Evolutionary conservation across 352 stramenopile species (phyloP), one percentile per base, ranked within the genome.

Genomic region (Vaucheria bursata): DNA sequence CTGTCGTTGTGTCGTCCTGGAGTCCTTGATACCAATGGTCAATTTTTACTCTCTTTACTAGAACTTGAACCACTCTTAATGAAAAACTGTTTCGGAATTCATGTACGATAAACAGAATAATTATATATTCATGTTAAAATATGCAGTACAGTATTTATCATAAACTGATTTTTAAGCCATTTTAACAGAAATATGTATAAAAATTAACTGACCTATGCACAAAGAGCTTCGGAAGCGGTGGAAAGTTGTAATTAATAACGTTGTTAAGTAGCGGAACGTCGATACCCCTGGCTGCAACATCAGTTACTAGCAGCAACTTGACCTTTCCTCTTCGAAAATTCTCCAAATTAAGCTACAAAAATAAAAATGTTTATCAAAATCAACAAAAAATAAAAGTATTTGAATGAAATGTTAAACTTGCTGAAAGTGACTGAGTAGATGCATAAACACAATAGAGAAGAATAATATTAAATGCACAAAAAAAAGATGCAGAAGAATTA

Each of bases 241-340:
- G 93, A 85, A 97, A 97, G 68, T 92, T 92, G 85, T 95, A 97
- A 87, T 97, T 97, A 73, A 97, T 84, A 53, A 97, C 93, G 80
- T 97, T 97, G 85, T 97, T 96, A n/a, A 97, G 88, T 31, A 97
- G 83, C 37, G 93, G 93, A 66, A 97, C 94, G 86, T 97, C 93
- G 77, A 97, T 95, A 85, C 93, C 93, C 86, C 93, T 89, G 65
- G 93, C 92, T 0, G 93, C 93, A 2, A 97, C 91, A 73, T 97
- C 93, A 66, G 93, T 97, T 39, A 97, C 93, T 73, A 97, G 91
- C 8, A 97, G 85, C 50, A 97, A 73, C 45, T 86, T 92, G 25
- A 82, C 77, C 52, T 66, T 81, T 7, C 77, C 77, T 40, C 76
- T 70, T 52, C 73, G 37, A 39, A 83, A 83, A 65, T 83, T 83